A percentile compares a stretch with the other conserved stretches of the same genome.
phyloP scores from a whole-genome alignment of 305 asterid species.

The Fraxinus velutina region DNA sequence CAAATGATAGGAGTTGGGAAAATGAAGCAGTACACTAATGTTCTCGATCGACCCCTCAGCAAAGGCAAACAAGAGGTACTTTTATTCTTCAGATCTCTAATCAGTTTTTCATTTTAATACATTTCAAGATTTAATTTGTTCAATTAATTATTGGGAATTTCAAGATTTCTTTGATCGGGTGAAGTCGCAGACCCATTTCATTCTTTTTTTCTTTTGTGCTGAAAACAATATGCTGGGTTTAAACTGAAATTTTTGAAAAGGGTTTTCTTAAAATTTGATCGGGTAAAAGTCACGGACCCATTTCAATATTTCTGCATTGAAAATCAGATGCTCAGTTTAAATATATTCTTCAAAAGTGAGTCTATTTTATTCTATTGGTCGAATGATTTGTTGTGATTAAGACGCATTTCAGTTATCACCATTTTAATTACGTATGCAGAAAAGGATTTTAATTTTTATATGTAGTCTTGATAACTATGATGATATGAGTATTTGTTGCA shows the following conservation, averaged over 20 bases:
- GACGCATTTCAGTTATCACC: not conserved
- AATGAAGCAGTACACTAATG: conserved; percentile 77
- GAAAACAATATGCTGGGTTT: conserved; percentile 5
- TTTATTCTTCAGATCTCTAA: conserved; percentile 20
- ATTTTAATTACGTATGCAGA: not conserved
- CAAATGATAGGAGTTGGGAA: conserved; percentile 84
- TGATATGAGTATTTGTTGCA: conserved; percentile 27
- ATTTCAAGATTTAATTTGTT: not conserved
- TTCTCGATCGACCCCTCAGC: conserved; percentile 78
- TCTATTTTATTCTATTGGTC: not conserved
- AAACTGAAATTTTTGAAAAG: not conserved
- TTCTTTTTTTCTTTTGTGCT: not conserved
- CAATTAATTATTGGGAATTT: not conserved
- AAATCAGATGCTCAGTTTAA: not conserved
- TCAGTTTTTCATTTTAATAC: conserved; percentile 4
- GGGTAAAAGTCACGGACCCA: not conserved
- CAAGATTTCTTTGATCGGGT: not conserved
- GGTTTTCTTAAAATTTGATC: not conserved
- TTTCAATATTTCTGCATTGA: conserved; percentile 4
- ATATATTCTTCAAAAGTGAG: not conserved
- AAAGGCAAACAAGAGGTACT: conserved; percentile 94
- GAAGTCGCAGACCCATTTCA: not conserved
- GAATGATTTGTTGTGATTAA: not conserved
- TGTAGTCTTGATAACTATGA: not conserved
- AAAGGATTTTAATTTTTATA: not conserved